phyloP scores from a whole-genome alignment of 2,329 filamentous ascomycete genomes.

The Xylariaceae sp. region DNA sequence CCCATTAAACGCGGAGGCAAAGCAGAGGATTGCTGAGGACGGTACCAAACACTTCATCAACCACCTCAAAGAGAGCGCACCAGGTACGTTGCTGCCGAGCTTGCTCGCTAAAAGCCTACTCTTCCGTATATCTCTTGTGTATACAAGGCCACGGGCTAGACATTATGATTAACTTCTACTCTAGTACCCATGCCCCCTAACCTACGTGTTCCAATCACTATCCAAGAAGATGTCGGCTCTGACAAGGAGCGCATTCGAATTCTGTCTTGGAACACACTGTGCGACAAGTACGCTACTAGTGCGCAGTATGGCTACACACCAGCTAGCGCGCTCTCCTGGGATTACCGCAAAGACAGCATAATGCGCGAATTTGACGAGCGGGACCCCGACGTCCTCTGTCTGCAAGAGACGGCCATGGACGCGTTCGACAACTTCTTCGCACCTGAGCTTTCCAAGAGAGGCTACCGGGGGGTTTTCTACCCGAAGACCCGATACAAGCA shows the following conservation, averaged over 20 bases:
- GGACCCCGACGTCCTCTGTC: constrained; percentile 80
- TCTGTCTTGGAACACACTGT: constrained; percentile 91
- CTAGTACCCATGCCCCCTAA: constrained; percentile 70
- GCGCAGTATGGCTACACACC: constrained; percentile 87
- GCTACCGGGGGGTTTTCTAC: constrained; percentile 92
- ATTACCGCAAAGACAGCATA: constrained; percentile 76
- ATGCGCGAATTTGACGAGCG: constrained; percentile 72
- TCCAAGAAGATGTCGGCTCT: constrained; percentile 58
- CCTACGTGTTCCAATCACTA: constrained; percentile 69
- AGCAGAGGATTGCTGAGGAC: constrained; percentile 76
- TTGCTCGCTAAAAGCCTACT: no score
- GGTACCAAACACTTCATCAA: constrained; percentile 81
- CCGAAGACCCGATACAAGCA: constrained; percentile 85
- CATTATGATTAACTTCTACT: constrained; percentile 5
- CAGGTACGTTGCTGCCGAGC: no score
- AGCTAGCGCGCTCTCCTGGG: constrained; percentile 73
- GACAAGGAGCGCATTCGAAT: constrained; percentile 68
- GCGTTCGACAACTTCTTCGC: constrained; percentile 89
- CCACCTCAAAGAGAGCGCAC: constrained; percentile 74
- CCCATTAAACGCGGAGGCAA: constrained; percentile 67
- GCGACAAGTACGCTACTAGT: constrained; percentile 83
- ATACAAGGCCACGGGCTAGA: not conserved
- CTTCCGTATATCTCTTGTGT: no score
- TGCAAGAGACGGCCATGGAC: constrained; percentile 90
- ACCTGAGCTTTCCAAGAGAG: constrained; percentile 73